Evolutionary conservation across 176 grass and related monocot genomes (phyloP).

Genomic region (Aegilops umbellulata): DNA sequence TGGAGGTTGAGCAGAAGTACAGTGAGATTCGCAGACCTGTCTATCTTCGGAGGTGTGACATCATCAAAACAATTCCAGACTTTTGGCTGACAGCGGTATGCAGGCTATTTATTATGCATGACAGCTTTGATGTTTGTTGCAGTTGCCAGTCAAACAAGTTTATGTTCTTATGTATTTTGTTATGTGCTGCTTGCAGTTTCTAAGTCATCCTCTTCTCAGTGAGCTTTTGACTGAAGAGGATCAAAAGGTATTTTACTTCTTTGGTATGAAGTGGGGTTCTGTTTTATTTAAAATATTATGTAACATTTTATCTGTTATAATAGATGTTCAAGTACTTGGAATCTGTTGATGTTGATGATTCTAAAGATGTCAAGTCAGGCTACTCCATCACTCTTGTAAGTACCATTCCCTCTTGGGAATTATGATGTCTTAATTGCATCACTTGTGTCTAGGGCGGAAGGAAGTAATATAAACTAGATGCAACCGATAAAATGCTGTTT

Average conservation of each 20-base stretch:
- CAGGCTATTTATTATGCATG: not conserved
- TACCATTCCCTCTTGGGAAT: slow-evolving; percentile 11
- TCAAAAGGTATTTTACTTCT: slow-evolving; percentile 65
- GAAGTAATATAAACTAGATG: not conserved
- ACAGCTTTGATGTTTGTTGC: slow-evolving; percentile 6
- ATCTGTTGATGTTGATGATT: slow-evolving; percentile 89
- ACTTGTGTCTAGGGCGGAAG: not conserved
- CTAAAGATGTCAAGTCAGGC: slow-evolving; percentile 79
- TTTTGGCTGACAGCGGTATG: slow-evolving; percentile 93
- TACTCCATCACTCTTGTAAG: slow-evolving; percentile 89
- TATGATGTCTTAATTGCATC: not conserved
- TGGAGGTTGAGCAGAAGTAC: slow-evolving; percentile 94
- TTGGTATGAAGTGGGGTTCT: slow-evolving; percentile 1
- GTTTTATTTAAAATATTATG: not conserved
- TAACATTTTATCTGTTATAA: slow-evolving; percentile 29
- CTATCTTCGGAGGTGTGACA: slow-evolving; percentile 64
- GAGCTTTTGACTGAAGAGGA: slow-evolving; percentile 88
- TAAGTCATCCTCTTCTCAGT: slow-evolving; percentile 87
- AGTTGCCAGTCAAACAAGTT: slow-evolving; percentile 2
- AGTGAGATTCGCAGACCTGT: slow-evolving; percentile 92
- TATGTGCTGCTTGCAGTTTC: slow-evolving; percentile 57
- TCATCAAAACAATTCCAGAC: slow-evolving; percentile 83
- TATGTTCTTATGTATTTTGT: slow-evolving; percentile 7
- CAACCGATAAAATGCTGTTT: not conserved
- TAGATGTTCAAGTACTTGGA: slow-evolving; percentile 89